A percentile compares a stretch with the other conserved stretches of the same genome.
Conservation (phyloP, 306 rosid genomes). For the Vigna radiata region DNA sequence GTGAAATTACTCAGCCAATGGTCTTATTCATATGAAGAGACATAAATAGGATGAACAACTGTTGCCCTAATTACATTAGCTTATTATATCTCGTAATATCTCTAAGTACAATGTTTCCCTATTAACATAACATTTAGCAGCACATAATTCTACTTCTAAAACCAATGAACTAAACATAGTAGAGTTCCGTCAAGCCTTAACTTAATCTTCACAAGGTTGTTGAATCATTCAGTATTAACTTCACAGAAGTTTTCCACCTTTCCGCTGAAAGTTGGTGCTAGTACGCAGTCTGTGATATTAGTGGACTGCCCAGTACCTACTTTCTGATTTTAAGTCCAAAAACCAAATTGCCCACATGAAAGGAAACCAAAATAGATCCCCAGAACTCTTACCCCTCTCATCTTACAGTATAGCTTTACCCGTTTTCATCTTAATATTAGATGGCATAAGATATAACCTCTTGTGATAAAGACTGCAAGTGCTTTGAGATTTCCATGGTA, state of each 20-base stretch:
- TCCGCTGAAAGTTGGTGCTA: neutral
- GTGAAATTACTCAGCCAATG: neutral
- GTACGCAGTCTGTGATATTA: neutral
- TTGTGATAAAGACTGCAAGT: neutral
- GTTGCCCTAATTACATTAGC: neutral
- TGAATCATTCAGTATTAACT: neutral
- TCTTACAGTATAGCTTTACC: neutral
- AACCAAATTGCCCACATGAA: neutral
- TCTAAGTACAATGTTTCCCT: neutral
- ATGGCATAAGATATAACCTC: neutral
- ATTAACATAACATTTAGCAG: neutral
- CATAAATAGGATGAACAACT: neutral
- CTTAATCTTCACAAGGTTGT: neutral
- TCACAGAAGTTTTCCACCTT: neutral
- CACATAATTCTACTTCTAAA: neutral
- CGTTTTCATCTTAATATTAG: constrained; percentile 9
- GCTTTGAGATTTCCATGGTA: neutral
- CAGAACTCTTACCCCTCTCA: neutral
- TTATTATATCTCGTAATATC: neutral
- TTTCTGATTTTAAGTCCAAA: neutral
- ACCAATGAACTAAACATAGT: neutral
- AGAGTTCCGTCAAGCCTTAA: neutral
- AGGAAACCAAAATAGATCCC: neutral
- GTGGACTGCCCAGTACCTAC: neutral
- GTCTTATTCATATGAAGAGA: neutral